Percentiles rank a stretch among this genome's conserved stretches.
Evolutionary conservation across 208 protist genomes (phyloP).

Genomic region (Leishmania gerbilli): DNA sequence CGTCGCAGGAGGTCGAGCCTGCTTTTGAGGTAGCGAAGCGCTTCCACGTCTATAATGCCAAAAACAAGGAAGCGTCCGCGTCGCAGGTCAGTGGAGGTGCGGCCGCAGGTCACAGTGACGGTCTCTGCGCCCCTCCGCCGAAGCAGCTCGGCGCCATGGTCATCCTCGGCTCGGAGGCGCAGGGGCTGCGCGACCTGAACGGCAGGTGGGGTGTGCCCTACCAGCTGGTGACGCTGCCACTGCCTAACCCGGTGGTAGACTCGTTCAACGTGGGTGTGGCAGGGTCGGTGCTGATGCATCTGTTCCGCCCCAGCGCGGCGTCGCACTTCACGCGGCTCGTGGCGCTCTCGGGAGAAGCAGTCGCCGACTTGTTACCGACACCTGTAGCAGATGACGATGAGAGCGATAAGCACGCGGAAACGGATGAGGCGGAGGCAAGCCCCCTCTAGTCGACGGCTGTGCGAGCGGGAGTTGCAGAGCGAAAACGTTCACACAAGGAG

Average conservation of each 20-base stretch:
- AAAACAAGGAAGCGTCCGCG: background rate
- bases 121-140: conserved; percentile 5
- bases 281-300: conserved; percentile 71
- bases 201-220: conserved; percentile 67
- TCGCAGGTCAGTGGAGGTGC: background rate
- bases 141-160: conserved; percentile 61
- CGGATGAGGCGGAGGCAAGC: background rate
- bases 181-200: conserved; percentile 51
- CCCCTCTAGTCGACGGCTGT: background rate
- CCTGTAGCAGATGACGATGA: conserved; percentile 3
- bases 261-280: conserved; percentile 87
- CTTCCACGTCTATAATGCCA: conserved; percentile 53
- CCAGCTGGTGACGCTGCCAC: conserved; percentile 65
- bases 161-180: conserved; percentile 78
- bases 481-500: background rate
- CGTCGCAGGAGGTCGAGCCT: conserved; percentile 65
- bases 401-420: background rate
- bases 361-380: conserved; percentile 8
- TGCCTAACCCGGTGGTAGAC: conserved; percentile 68
- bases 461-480: background rate
- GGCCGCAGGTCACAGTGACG: background rate
- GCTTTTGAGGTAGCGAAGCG: conserved; percentile 76
- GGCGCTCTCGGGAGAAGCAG: conserved; percentile 13
- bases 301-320: conserved; percentile 60
- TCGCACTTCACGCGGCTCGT: conserved; percentile 45